Evolutionary conservation across 305 asterid species (phyloP).

Genomic region (Rubia peregrina): DNA sequence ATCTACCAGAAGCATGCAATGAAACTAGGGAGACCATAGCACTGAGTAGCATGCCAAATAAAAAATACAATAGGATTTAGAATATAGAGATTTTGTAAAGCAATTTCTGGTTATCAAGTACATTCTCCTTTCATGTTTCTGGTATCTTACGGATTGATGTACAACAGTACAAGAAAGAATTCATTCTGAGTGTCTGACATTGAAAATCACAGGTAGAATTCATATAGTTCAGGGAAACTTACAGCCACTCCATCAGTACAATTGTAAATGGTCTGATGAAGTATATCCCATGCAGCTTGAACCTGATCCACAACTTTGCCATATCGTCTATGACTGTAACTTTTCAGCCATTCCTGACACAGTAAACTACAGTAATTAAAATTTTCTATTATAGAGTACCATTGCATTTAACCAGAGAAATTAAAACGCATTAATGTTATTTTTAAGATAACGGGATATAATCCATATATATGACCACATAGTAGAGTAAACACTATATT

Average conservation of each 20-base stretch:
- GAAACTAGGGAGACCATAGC: not conserved
- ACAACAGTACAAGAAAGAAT: conserved; percentile 1
- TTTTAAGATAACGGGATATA: not conserved
- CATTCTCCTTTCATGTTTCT: not conserved
- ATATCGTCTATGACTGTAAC: conserved; percentile 74
- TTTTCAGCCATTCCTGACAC: conserved; percentile 76
- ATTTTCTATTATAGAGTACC: not conserved
- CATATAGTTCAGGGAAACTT: conserved; percentile 25
- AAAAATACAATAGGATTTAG: not conserved
- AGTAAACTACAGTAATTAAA: conserved; percentile 10
- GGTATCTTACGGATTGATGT: not conserved
- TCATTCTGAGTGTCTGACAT: not conserved
- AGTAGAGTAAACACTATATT: not conserved
- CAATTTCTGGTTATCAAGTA: not conserved
- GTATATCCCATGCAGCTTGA: conserved; percentile 84
- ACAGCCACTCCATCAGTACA: conserved; percentile 96
- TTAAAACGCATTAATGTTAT: not conserved
- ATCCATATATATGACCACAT: not conserved
- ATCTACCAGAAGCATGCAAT: not conserved
- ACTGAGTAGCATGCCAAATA: not conserved
- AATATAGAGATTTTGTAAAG: not conserved
- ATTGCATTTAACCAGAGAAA: not conserved
- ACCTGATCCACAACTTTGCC: conserved; percentile 58
- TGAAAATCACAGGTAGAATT: not conserved
- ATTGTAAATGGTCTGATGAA: conserved; percentile 73